A percentile compares a stretch with the other conserved stretches of the same genome.
phyloP scores from a whole-genome alignment of 768 basidiomycete genomes.

The Boletellus emodensis region DNA sequence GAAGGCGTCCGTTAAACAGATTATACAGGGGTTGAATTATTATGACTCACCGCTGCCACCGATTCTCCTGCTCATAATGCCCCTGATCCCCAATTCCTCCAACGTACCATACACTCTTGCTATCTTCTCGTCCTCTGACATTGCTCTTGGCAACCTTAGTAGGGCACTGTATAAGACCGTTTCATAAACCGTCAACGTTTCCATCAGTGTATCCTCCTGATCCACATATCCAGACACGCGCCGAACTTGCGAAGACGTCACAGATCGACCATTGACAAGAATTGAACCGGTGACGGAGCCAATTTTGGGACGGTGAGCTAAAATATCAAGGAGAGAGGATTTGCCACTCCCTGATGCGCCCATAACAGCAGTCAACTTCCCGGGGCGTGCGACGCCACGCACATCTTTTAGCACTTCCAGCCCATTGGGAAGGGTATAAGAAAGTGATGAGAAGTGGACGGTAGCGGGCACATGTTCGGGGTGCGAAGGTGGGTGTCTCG shows the following conservation, averaged over 20 bases:
- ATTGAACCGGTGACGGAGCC: conserved; percentile 70
- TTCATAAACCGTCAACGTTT: conserved; percentile 96
- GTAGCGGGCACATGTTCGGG: conserved; percentile 90
- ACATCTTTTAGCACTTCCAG: conserved; percentile 75
- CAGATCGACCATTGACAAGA: conserved; percentile 81
- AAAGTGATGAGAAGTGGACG: conserved; percentile 83
- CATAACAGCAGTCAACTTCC: conserved; percentile 94
- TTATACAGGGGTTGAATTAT: neutral
- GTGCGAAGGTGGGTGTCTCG: conserved; percentile 47
- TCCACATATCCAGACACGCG: conserved; percentile 93
- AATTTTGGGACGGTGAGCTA: conserved; percentile 85
- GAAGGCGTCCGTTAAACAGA: neutral
- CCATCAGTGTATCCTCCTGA: conserved; percentile 97
- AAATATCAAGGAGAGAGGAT: conserved; percentile 93
- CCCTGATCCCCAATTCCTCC: conserved; percentile 90
- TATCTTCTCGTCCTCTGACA: conserved; percentile 95
- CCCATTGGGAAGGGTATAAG: conserved; percentile 64
- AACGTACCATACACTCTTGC: conserved; percentile 92
- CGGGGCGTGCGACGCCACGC: conserved; percentile 80
- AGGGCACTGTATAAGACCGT: conserved; percentile 93
- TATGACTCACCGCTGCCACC: conserved; percentile 72
- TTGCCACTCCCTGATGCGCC: conserved; percentile 96
- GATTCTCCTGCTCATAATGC: conserved; percentile 86
- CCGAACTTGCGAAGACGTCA: conserved; percentile 71
- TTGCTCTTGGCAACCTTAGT: conserved; percentile 85